Evolutionary conservation across 495 filamentous ascomycete genomes (phyloP).

Genomic region (Podospora sp.): DNA sequence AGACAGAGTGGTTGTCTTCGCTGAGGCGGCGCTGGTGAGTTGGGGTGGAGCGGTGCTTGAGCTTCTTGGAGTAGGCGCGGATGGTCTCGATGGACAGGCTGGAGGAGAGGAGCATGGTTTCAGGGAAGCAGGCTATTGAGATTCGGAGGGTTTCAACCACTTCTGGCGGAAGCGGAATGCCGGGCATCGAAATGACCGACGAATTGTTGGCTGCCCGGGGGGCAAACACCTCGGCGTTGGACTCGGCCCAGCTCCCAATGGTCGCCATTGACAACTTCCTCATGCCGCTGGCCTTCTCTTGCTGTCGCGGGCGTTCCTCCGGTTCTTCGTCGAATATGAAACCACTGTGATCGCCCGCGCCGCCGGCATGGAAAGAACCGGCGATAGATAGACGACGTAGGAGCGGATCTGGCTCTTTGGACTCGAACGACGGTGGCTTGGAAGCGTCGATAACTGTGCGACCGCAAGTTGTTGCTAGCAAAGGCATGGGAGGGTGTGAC

Average conservation of each 20-base stretch:
- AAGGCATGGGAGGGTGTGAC: conserved; percentile 4
- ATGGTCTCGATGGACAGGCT: conserved; percentile 52
- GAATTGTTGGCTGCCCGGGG: neutral
- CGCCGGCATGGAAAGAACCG: neutral
- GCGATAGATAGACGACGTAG: conserved; percentile 6
- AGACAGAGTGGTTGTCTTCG: conserved; percentile 26
- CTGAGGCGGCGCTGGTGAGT: neutral
- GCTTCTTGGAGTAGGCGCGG: conserved; percentile 47
- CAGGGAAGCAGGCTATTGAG: conserved; percentile 47
- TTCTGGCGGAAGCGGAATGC: conserved; percentile 44
- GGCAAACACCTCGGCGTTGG: neutral
- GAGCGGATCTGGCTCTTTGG: conserved; percentile 1
- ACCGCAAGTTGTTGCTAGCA: conserved; percentile 23
- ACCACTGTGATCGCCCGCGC: neutral
- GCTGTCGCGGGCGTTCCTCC: neutral
- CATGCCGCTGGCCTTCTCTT: neutral
- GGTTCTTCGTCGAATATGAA: neutral
- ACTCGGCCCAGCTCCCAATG: conserved; percentile 13
- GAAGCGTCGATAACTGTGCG: conserved; percentile 31
- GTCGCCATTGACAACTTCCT: conserved; percentile 15
- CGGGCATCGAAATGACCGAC: conserved; percentile 15
- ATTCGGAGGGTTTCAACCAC: conserved; percentile 47
- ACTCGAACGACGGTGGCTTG: conserved; percentile 21
- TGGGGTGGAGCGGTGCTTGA: conserved; percentile 31
- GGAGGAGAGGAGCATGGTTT: conserved; percentile 49